Evolutionary conservation across 2,329 filamentous ascomycete genomes (phyloP).

Genomic region (Botryotinia convoluta): DNA sequence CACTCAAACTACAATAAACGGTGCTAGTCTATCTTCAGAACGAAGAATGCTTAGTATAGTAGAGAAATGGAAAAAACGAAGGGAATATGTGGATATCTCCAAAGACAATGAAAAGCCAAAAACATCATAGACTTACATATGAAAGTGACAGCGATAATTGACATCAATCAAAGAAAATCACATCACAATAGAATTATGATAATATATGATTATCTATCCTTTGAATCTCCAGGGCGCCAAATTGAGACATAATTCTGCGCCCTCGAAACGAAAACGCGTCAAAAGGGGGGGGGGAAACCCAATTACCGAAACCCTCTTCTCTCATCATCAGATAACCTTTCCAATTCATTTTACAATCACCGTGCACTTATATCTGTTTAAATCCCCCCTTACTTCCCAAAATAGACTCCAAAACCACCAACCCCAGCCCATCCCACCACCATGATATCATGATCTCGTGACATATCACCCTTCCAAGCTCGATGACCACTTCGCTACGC

Average conservation of each 20-base stretch:
- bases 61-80: rapidly evolving
- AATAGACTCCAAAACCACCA: background rate
- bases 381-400: no score
- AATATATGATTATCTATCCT: rapidly evolving
- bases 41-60: no score
- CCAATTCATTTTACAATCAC: no score
- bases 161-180: background rate
- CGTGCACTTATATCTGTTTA: no score
- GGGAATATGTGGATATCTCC: background rate
- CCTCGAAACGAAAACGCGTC: background rate
- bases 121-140: background rate
- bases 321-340: background rate
- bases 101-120: background rate
- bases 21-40: no score
- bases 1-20: background rate
- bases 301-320: background rate
- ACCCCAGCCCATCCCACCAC: background rate
- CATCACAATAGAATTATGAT: background rate
- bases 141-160: background rate
- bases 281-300: background rate
- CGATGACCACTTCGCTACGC: no score
- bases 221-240: rapidly evolving
- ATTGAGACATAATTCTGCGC: rapidly evolving
- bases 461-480: background rate
- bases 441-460: background rate